Base-by-base conservation (phyloP, 2,329 filamentous ascomycete genomes). In the Daldinia sp. region DNA sequence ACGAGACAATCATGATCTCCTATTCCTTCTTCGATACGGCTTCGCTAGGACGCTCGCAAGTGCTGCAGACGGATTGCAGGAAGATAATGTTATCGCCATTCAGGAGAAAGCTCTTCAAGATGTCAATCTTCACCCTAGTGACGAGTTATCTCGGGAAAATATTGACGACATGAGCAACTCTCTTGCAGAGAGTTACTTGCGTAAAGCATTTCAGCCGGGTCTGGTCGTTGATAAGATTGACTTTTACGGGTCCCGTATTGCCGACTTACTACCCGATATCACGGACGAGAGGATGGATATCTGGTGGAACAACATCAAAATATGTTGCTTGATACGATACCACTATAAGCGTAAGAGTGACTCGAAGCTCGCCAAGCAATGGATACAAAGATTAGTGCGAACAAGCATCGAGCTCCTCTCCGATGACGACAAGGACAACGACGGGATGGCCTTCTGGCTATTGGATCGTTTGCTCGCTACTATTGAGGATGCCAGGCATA, bases 401-500 rank as follows among this genome's bases (percentile, higher is more conserved):
- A 63, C 74, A 6, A 65, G 72, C n/a, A 46, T 78, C 10, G 76
- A 77, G 48, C 72, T 77, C 7, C 72, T 78, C 13, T 76, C 74
- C 0, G 76, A 78, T 53, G 73, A 72, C 1, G 76, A 78, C 53
- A 68, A 73, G 12, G 74, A 74, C 15, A 78, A 78, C 55, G 76
- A 78, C 39, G 69, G 73, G 46, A 62, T 59, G 4, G 76, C 76
- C 2, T 77, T 73, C 51, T 72, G 66, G 72, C 51, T 78, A 3
- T 62, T 78, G 1, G 68, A 72, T 0, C 65, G 63, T 26, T 56
- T 77, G 6, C 63, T 76, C n/a, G 70, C 67, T 2, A 73, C 67
- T 0, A 13, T 76, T 15, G 73, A 71, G 15, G 76, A 78, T 30
- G 53, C 37, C 0, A 65, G 65, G 42, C 75, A 74, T 59, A 65